A percentile compares a stretch with the other conserved stretches of the same genome.
Conservation (phyloP, 176 grass and related monocot species). For the Juncus effusus region DNA sequence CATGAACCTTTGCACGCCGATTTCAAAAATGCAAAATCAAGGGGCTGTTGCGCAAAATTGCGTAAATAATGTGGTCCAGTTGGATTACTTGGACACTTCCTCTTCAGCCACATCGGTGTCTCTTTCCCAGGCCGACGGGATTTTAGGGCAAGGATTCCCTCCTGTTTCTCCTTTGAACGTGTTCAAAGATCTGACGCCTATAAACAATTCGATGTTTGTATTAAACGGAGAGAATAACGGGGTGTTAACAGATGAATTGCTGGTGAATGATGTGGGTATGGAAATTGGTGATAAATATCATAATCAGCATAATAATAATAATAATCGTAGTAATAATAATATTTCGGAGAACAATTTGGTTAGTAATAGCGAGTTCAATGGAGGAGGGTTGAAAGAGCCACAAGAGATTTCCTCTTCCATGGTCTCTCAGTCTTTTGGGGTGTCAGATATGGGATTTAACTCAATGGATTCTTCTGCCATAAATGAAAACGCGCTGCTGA, state of each 20-base stretch:
- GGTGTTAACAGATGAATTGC: constrained; percentile 58
- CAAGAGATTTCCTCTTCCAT: constrained; percentile 96
- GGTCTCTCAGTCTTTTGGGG: constrained; percentile 96
- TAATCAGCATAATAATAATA: too few relatives aligned
- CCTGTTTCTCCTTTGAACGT: constrained; percentile 47
- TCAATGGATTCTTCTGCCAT: constrained; percentile 88
- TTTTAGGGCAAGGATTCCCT: constrained; percentile 65
- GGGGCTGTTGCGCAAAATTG: constrained; percentile 43
- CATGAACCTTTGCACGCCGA: constrained; percentile 45
- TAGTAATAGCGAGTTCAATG: constrained; percentile 38
- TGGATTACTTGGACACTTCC: constrained; percentile 74
- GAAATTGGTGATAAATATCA: constrained; percentile 41
- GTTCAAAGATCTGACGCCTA: constrained; percentile 65
- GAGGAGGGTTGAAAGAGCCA: constrained; percentile 53
- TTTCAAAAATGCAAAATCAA: constrained; percentile 48
- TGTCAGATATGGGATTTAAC: constrained; percentile 88
- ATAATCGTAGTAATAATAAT: constrained; percentile 38
- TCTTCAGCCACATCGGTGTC: constrained; percentile 92
- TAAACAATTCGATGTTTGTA: constrained; percentile 71
- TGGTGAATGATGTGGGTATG: constrained; percentile 46
- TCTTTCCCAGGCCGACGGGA: constrained; percentile 62
- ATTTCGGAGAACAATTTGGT: constrained; percentile 52
- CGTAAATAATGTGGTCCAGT: constrained; percentile 46
- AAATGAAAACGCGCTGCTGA: constrained; percentile 73
- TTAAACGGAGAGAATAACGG: constrained; percentile 54